These are phyloP conservation scores for Aspergillus sp. DNA, from an alignment of 2,329 filamentous ascomycete species.

Conservation along the genomic window DNA sequence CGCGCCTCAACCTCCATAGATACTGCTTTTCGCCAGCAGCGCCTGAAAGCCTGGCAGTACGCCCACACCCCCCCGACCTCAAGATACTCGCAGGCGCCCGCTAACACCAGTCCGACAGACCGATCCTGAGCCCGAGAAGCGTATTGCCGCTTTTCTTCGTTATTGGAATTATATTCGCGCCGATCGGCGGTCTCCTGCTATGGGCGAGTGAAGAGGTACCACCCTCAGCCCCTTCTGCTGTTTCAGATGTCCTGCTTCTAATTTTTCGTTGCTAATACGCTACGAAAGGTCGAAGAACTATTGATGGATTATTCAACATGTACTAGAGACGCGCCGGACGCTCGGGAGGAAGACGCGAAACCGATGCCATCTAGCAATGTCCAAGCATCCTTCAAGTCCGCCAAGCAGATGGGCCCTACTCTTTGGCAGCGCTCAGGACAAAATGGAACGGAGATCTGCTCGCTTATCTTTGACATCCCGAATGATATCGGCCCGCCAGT, in stretches of 20 bases:
- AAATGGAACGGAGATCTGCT: slow-evolving; percentile 50
- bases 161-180: slow-evolving; percentile 84
- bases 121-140: slow-evolving; percentile 90
- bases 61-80: slow-evolving; percentile 29
- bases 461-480: slow-evolving; percentile 67
- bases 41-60: slow-evolving; percentile 97
- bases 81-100: background rate
- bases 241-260: background rate
- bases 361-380: slow-evolving; percentile 48
- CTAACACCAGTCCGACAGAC: slow-evolving; percentile 45
- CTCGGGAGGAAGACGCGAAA: slow-evolving; percentile 20
- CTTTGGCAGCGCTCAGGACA: slow-evolving; percentile 21
- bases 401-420: slow-evolving; percentile 27
- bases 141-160: slow-evolving; percentile 84
- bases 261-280: too few relatives aligned
- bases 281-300: slow-evolving; percentile 76
- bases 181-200: slow-evolving; percentile 76
- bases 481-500: slow-evolving; percentile 72
- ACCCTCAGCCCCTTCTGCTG: background rate
- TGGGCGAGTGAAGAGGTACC: slow-evolving; percentile 72
- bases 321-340: slow-evolving; percentile 44
- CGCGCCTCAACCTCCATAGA: slow-evolving; percentile 44
- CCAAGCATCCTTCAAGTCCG: slow-evolving; percentile 60
- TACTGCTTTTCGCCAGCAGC: slow-evolving; percentile 92
- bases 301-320: slow-evolving; percentile 85